Base-by-base conservation (phyloP, 164 flowering plant genomes). In the Akebia trifoliata region DNA sequence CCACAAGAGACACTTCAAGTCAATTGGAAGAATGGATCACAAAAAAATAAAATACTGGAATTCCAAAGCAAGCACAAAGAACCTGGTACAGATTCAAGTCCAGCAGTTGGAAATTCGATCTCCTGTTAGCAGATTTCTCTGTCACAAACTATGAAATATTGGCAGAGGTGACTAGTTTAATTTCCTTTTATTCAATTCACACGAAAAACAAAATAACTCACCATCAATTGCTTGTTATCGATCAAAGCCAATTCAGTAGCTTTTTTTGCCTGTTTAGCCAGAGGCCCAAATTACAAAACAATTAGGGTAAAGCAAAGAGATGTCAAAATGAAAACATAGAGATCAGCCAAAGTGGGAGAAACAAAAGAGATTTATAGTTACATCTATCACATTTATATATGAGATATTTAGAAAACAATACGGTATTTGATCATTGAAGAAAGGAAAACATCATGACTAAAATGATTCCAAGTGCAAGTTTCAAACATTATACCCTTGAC, bases 11-110 rank as follows among this genome's bases (percentile, higher is more conserved):
- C 7, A 17, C 26, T 30, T 29, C 40, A 36, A 43, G 35, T 21
- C 20, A 31, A 54, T 30, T 28, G 25, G 40, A 12, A 35, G 0
- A 47, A 54, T 17, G 29, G 17, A 25, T 26, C 12, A 11, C 14
- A 18, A 24, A 29, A 32, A 56, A 47, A 24, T 14, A 35, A 14
- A 14, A 28, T n/a, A 14, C n/a, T n/a, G n/a, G n/a, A 29, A 4
- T 6, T 28, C 9, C 21, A 26, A 29, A 15, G 6, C 38, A 26
- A 32, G 40, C 3, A 60, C 14, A 40, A 21, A 29, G 50, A 54
- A 91, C 96, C 96, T 80, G 96, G 92, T 22, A 91, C 96, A 72
- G 98, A 91, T 47, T 64, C 78, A 62, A 91, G 90, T 52, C 96
- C 98, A 62, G 92, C 75, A 26, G 98, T 91, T 44, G 98, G 96